Evolutionary conservation across 2,329 filamentous ascomycete species (phyloP).

Genomic region (Tothia fuscella): DNA sequence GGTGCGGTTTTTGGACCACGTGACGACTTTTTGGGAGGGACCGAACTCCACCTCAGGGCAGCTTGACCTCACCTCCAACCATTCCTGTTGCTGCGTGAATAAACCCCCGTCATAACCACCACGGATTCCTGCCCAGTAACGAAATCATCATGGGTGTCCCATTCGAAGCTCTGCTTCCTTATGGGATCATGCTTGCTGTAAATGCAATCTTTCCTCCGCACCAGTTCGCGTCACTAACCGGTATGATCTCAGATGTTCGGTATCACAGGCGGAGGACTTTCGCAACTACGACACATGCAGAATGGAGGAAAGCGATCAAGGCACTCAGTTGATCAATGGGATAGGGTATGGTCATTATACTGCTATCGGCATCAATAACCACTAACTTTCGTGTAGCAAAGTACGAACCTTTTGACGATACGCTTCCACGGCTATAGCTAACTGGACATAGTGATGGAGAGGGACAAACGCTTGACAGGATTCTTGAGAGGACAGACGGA

Average conservation of each 20-base stretch:
- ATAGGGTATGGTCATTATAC: constrained; percentile 39
- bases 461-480: constrained; percentile 51
- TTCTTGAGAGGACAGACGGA: constrained; percentile 50
- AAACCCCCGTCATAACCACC: too few species aligned
- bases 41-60: too few species aligned
- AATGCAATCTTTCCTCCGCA: constrained; percentile 19
- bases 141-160: constrained; percentile 47
- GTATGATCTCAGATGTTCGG: constrained; percentile 43
- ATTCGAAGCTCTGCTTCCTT: constrained; percentile 53
- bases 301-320: constrained; percentile 52
- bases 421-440: constrained; percentile 3
- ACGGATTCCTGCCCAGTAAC: too few species aligned
- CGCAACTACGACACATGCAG: constrained; percentile 45
- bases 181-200: constrained; percentile 51
- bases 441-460: constrained; percentile 48
- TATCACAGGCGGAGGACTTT: constrained; percentile 45
- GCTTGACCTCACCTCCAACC: too few species aligned
- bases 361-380: background rate
- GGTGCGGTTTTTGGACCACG: too few species aligned
- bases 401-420: constrained; percentile 26
- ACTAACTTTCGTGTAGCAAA: constrained; percentile 41
- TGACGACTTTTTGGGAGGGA: too few species aligned
- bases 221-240: constrained; percentile 6
- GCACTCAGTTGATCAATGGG: constrained; percentile 51
- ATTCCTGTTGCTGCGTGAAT: too few species aligned